These are phyloP conservation scores for Actinomortierella ambigua DNA, from an alignment of 371 early-diverging fungal species.

Conservation along the genomic window DNA sequence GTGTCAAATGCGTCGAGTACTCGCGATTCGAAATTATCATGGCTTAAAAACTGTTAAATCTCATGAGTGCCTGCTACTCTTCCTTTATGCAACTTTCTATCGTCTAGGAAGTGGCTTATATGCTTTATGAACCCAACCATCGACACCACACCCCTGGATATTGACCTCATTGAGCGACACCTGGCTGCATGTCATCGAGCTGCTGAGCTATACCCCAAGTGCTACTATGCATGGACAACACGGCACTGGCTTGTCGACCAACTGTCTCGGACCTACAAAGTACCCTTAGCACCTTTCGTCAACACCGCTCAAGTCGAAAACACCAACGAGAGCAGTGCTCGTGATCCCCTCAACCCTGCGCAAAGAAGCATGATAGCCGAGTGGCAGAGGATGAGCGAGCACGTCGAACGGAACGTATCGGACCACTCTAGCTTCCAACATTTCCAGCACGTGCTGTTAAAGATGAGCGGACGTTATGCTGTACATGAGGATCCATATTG, in stretches of 20 bases:
- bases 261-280: constrained; percentile 6
- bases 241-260: constrained; percentile 55
- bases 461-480: constrained; percentile 31
- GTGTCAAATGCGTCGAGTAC: too few relatives aligned
- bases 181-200: constrained; percentile 46
- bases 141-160: constrained; percentile 4
- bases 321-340: not conserved
- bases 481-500: constrained; percentile 5
- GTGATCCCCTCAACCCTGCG: not conserved
- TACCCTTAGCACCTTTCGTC: too few relatives aligned
- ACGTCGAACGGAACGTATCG: constrained; percentile 56
- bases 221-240: constrained; percentile 64
- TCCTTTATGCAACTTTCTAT: not conserved
- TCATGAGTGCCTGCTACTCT: not conserved
- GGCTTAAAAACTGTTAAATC: too few relatives aligned
- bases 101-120: constrained; percentile 48
- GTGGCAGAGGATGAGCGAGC: constrained; percentile 40
- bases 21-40: too few relatives aligned
- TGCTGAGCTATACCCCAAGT: constrained; percentile 53
- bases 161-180: constrained; percentile 44
- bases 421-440: constrained; percentile 64
- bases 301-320: too few relatives aligned
- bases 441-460: constrained; percentile 51
- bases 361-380: constrained; percentile 26
- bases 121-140: constrained; percentile 16